Base-by-base conservation (phyloP, 306 rosid genomes). In the Castanopsis chinensis region DNA sequence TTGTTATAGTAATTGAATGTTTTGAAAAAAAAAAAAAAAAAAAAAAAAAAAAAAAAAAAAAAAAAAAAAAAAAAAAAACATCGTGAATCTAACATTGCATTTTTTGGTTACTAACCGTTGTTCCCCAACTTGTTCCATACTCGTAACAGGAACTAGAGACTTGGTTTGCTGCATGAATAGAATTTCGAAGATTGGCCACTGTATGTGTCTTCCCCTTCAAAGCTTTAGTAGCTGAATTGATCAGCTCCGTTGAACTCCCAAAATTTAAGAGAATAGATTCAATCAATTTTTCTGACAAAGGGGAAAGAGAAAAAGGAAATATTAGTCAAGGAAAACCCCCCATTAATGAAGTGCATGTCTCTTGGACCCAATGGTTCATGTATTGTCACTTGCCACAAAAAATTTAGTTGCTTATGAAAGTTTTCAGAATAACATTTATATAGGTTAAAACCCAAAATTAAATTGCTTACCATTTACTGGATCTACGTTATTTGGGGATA, bases 121-220 rank as follows among this genome's bases (percentile, higher is more conserved):
- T 56, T 0, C 97, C 97, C 98, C 98, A 93, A 2, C 28, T 54
- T 18, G 92, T 88, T 70, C 80, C 83, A 52, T 32, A 52, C 71
- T 91, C 98, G 54, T 89, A 93, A 5, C 8, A 76, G 32, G 83
- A 87, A 41, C 78, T 19, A 33, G 90, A 81, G 6, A 93, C 93
- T 55, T 80, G 41, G 15, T 4, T 41, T 5, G 93, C 93, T 51
- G 89, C 85, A 69, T 90, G 87, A 7, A 83, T 27, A 27, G 23
- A 75, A 67, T 75, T 59, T 23, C 17, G 13, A 69, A 51, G 60
- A 13, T 33, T 59, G 49, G 51, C 23, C 0, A 69, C 58, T 2
- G 54, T 19, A 56, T 3, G 5, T 80, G 80, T 58, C 7, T 65
- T 77, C 23, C 76, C 92, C 19, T 79, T 76, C 78, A 90, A 84